Conservation (phyloP, 305 asterid species). For the Caryopteris hybrid region DNA sequence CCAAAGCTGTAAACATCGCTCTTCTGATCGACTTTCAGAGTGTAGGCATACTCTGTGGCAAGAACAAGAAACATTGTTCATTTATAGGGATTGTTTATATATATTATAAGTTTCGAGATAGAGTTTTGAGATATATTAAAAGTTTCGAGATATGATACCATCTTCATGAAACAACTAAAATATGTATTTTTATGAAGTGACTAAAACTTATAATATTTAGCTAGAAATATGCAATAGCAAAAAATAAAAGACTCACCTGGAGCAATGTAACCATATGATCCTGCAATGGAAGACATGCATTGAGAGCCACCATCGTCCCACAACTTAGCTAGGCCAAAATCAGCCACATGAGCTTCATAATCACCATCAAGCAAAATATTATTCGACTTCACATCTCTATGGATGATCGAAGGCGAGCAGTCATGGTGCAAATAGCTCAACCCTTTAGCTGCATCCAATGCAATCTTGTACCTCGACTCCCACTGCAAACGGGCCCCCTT, state of each 20-base stretch:
- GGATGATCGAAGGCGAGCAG: conserved; percentile 78
- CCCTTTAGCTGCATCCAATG: conserved; percentile 73
- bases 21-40: conserved; percentile 67
- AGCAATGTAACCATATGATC: conserved; percentile 89
- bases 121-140: too few relatives aligned
- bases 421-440: conserved; percentile 81
- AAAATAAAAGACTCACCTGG: conserved; percentile 40
- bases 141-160: too few relatives aligned
- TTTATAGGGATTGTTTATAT: too few relatives aligned
- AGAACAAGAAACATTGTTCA: background rate
- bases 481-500: conserved; percentile 72
- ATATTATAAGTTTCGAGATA: too few relatives aligned
- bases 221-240: too few relatives aligned
- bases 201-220: too few relatives aligned
- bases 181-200: too few relatives aligned
- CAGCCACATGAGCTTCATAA: conserved; percentile 86
- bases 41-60: conserved; percentile 73
- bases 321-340: conserved; percentile 82
- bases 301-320: conserved; percentile 61
- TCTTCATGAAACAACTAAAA: too few relatives aligned
- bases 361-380: conserved; percentile 68
- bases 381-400: conserved; percentile 74
- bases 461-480: conserved; percentile 65
- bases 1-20: conserved; percentile 87
- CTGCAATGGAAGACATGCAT: conserved; percentile 83